phyloP scores from a whole-genome alignment of 257 asterid species.

The Solanum ossicruentum region DNA sequence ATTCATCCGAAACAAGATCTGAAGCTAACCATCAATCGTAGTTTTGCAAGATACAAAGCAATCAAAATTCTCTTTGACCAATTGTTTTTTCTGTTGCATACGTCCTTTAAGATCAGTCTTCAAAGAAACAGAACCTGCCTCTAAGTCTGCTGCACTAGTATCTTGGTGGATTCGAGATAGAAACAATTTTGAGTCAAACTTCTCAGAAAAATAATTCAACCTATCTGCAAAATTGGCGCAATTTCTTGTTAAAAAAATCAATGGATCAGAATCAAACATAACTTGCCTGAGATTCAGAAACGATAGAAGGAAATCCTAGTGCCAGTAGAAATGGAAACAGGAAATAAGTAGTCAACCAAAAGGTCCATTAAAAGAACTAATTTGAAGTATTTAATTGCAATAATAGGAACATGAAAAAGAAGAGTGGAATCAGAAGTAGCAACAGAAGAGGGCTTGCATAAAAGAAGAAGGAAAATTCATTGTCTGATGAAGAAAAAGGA shows the following conservation, averaged over 20 bases:
- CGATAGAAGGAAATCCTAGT: neutral
- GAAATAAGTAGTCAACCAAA: neutral
- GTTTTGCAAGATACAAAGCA: slow-evolving; percentile 99
- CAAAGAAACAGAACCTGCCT: slow-evolving; percentile 75
- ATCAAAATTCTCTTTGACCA: slow-evolving; percentile 98
- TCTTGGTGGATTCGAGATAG: slow-evolving; percentile 86
- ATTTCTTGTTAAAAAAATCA: neutral
- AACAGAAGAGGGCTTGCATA: neutral
- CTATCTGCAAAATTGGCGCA: slow-evolving; percentile 50
- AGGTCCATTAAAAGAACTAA: neutral
- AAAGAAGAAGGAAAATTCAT: neutral
- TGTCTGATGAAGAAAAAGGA: neutral
- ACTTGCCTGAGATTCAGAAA: neutral
- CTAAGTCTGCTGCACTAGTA: slow-evolving; percentile 81
- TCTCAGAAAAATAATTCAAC: slow-evolving; percentile 79
- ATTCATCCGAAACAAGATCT: neutral
- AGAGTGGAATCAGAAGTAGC: neutral
- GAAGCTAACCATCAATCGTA: slow-evolving; percentile 86
- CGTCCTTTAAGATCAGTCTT: slow-evolving; percentile 86
- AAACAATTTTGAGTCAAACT: slow-evolving; percentile 74
- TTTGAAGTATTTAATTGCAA: neutral
- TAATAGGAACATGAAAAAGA: neutral
- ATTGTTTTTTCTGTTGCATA: slow-evolving; percentile 89
- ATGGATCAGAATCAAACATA: neutral
- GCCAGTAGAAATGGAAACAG: neutral